Evolutionary conservation across 106 monocot species (phyloP).

Genomic region (Hemerocallis citrina): DNA sequence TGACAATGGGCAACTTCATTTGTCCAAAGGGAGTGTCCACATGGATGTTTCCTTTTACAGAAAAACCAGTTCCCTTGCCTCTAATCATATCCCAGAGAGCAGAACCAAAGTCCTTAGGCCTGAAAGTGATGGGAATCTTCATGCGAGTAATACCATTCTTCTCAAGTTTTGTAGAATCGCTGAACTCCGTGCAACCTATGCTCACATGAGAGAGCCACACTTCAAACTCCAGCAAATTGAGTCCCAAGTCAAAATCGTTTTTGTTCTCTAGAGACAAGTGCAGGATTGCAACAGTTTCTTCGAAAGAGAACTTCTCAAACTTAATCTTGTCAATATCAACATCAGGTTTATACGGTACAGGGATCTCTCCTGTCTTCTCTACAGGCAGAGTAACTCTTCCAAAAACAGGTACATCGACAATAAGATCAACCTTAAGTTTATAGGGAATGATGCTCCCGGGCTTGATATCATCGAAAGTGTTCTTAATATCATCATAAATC

Average conservation of each 20-base stretch:
- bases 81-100: conserved; percentile 86
- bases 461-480: conserved; percentile 58
- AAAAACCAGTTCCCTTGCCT: conserved; percentile 62
- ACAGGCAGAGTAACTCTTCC: conserved; percentile 57
- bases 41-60: conserved; percentile 73
- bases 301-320: conserved; percentile 59
- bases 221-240: conserved; percentile 59
- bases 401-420: conserved; percentile 63
- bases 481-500: conserved; percentile 68
- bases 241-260: conserved; percentile 70
- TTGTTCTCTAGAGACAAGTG: conserved; percentile 64
- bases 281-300: conserved; percentile 49
- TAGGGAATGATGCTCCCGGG: conserved; percentile 78
- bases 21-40: conserved; percentile 75
- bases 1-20: conserved; percentile 76
- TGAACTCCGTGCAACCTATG: conserved; percentile 39
- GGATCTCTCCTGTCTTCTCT: conserved; percentile 70
- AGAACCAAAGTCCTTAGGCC: conserved; percentile 70
- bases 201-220: conserved; percentile 59
- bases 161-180: conserved; percentile 34
- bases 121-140: conserved; percentile 54
- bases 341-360: conserved; percentile 69
- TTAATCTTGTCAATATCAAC: conserved; percentile 51
- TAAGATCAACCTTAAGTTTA: conserved; percentile 43
- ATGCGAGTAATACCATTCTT: conserved; percentile 43